Percentiles rank a stretch among this genome's conserved stretches.
phyloP scores from a whole-genome alignment of 768 basidiomycete species.

The Scleroderma citrinum region DNA sequence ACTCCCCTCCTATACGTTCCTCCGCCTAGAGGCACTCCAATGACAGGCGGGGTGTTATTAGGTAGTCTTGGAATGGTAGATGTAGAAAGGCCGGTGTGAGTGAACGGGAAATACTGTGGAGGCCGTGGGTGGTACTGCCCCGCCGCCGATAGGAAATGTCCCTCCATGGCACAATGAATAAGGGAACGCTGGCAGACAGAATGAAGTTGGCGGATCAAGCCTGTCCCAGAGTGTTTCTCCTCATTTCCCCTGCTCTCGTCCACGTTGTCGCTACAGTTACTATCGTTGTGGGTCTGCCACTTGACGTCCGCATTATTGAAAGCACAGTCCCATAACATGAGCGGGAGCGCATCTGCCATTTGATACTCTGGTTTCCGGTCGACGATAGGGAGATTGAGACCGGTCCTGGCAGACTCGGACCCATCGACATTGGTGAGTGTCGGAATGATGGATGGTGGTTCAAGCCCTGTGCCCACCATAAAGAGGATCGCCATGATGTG shows the following conservation, averaged over 20 bases:
- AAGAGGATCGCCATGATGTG: conserved; percentile 92
- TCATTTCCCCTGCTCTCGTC: conserved; percentile 18
- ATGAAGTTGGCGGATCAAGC: conserved; percentile 48
- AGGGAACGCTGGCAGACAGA: conserved; percentile 53
- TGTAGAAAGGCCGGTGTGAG: conserved; percentile 16
- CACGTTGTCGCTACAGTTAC: conserved; percentile 11
- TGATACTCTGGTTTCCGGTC: conserved; percentile 81
- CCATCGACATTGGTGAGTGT: conserved; percentile 66
- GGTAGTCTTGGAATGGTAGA: conserved; percentile 13
- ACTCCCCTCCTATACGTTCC: conserved; percentile 54
- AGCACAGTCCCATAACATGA: conserved; percentile 87
- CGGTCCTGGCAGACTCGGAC: conserved; percentile 5
- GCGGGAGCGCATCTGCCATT: conserved; percentile 89
- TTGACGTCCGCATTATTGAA: conserved; percentile 60
- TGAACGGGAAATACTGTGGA: conserved; percentile 33
- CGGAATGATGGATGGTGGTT: conserved; percentile 62
- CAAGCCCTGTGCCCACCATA: conserved; percentile 78
- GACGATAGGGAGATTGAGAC: conserved; percentile 41
- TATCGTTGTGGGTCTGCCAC: conserved; percentile 54
- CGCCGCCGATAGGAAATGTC: conserved; percentile 59
- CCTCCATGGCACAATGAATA: conserved; percentile 57
- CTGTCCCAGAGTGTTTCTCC: conserved; percentile 20
- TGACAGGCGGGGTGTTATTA: conserved; percentile 18
- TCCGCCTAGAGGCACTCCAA: conserved; percentile 65
- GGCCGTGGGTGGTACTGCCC: conserved; percentile 44